A percentile compares a stretch with the other conserved stretches of the same genome.
These are phyloP conservation scores for Phytopythium montanum DNA, from an alignment of 352 stramenopile species.

Conservation along the genomic window DNA sequence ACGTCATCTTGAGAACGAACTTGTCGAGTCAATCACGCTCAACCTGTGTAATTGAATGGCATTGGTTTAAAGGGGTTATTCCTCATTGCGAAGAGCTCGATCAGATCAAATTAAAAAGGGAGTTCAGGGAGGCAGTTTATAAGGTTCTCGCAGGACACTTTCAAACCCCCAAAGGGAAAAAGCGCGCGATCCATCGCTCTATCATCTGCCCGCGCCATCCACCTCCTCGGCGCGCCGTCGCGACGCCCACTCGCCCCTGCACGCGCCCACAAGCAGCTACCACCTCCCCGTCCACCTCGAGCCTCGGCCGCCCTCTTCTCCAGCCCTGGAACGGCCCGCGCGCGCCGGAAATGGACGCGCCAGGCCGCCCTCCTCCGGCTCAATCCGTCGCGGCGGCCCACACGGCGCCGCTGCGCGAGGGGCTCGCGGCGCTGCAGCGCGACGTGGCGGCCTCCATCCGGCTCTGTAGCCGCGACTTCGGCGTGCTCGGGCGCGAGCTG, in stretches of 20 bases:
- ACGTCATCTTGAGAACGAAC: too few relatives aligned
- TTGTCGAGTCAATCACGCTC: too few relatives aligned
- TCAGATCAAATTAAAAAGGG: too few relatives aligned
- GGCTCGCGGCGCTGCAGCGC: slow-evolving; percentile 42
- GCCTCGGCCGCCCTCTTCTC: not conserved
- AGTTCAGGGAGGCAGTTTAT: too few relatives aligned
- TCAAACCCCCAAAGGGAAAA: not conserved
- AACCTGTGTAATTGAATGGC: too few relatives aligned
- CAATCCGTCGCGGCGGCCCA: slow-evolving; percentile 9
- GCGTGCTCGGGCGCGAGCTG: slow-evolving; percentile 59
- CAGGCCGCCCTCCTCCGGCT: not conserved
- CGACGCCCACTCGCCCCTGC: not conserved
- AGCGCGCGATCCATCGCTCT: not conserved
- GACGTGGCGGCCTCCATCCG: slow-evolving; percentile 69
- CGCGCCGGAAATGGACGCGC: not conserved
- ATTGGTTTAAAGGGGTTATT: too few relatives aligned
- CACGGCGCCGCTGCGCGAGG: slow-evolving; percentile 32
- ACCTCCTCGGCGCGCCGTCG: too few relatives aligned
- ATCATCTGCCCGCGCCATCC: too few relatives aligned
- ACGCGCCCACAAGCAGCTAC: not conserved
- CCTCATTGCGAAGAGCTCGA: too few relatives aligned
- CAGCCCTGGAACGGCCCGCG: not conserved
- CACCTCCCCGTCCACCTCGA: not conserved
- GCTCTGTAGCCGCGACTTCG: slow-evolving; percentile 69
- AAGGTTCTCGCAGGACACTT: too few relatives aligned